phyloP scores from a whole-genome alignment of 192 early-diverging fungal genomes.

The Coemansia sp. region DNA sequence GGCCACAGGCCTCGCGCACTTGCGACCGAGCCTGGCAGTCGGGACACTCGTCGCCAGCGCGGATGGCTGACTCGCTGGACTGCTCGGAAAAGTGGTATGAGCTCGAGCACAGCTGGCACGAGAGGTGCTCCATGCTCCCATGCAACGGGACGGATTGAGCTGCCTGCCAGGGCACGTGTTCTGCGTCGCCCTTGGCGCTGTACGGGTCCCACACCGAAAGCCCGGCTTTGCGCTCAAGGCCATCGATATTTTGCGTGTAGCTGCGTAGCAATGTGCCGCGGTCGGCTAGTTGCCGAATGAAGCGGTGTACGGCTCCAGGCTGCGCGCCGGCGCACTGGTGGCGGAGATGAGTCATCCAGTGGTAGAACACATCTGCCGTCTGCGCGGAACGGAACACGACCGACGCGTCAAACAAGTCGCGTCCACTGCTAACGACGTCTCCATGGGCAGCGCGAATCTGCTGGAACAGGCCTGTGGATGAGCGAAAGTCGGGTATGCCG shows the following conservation, averaged over 20 bases:
- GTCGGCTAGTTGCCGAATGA: constrained; percentile 74
- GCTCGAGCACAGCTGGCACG: constrained; percentile 84
- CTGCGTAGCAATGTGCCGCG: constrained; percentile 77
- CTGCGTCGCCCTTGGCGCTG: constrained; percentile 2
- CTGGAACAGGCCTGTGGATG: constrained; percentile 86
- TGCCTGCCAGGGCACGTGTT: constrained; percentile 34
- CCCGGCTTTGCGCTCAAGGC: constrained; percentile 77
- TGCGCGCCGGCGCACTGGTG: constrained; percentile 66
- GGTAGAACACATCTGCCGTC: constrained; percentile 60
- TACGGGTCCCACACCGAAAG: constrained; percentile 58
- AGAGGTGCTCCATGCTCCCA: constrained; percentile 79
- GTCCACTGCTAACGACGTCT: constrained; percentile 73
- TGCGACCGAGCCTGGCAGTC: constrained; percentile 47
- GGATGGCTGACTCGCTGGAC: constrained; percentile 55
- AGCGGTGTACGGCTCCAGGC: constrained; percentile 80
- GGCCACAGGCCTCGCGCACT: constrained; percentile 58
- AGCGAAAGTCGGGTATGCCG: constrained; percentile 97
- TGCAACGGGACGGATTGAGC: constrained; percentile 83
- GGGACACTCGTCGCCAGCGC: constrained; percentile 61
- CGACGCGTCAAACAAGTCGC: constrained; percentile 89
- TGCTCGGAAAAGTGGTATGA: constrained; percentile 62
- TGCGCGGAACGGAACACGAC: constrained; percentile 74
- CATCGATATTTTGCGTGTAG: constrained; percentile 99
- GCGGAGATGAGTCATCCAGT: constrained; percentile 85
- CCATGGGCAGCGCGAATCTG: constrained; percentile 71